Conservation (phyloP, 2,329 filamentous ascomycete species). For the Diplocarpon rosae region DNA sequence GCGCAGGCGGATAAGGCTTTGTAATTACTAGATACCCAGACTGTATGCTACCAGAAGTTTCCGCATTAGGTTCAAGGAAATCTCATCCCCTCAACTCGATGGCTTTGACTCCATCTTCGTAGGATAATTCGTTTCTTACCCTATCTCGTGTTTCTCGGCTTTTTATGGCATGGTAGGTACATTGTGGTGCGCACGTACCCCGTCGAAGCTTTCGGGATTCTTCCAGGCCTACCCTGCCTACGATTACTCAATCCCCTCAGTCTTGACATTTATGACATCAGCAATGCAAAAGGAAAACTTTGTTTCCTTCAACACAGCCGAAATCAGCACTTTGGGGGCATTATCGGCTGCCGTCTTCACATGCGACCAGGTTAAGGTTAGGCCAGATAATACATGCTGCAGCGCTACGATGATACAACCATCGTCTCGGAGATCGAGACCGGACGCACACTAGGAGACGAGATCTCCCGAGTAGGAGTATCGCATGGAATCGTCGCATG, state of each 20-base stretch:
- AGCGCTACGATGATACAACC: constrained; percentile 3
- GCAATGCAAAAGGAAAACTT: background rate
- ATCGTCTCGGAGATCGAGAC: constrained; percentile 4
- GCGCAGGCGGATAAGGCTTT: background rate
- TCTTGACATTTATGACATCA: background rate
- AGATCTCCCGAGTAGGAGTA: background rate
- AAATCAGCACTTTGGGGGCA: too few relatives aligned
- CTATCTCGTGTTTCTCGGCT: too few relatives aligned
- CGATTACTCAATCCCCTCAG: background rate
- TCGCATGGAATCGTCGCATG: too few relatives aligned
- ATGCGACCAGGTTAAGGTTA: constrained; percentile 1
- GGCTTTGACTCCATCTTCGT: too few relatives aligned
- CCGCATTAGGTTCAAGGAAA: too few relatives aligned
- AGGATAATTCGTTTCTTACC: too few relatives aligned
- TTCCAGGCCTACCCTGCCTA: too few relatives aligned
- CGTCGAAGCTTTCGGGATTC: too few relatives aligned
- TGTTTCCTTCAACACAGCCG: background rate
- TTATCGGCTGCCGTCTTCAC: background rate
- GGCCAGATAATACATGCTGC: background rate
- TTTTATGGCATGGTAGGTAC: too few relatives aligned
- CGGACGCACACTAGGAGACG: background rate
- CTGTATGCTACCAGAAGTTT: too few relatives aligned
- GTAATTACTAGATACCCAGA: constrained; percentile 9
- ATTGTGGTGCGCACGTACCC: too few relatives aligned
- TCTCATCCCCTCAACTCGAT: too few relatives aligned